Base-by-base conservation (phyloP, 2,329 filamentous ascomycete genomes). In the Claviceps spartinae region DNA sequence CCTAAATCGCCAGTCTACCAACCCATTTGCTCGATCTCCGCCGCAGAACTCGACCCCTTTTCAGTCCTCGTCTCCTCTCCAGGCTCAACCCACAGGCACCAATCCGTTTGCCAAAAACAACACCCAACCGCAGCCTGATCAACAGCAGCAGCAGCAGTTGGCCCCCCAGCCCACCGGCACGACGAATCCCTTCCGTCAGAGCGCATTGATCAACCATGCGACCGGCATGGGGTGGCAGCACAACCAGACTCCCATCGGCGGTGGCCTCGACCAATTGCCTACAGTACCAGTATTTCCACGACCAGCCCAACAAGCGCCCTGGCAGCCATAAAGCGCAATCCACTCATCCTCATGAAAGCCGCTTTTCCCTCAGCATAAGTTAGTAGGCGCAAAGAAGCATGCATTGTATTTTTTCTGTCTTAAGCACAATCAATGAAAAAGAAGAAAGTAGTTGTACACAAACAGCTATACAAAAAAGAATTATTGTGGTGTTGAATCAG, bases 181-280 rank as follows among this genome's bases (percentile, higher is more conserved):
- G 61, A 96, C 90, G 2, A 98, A 98, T 62, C 93, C 93, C 0
- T 97, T 97, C 76, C 80, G 93, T 16, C 89, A 97, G 63, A 88
- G 86, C 46, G 82, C 84, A 4, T 95, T 96, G 65, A 83, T 95
- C 50, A 93, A 95, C 63, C 89, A 95, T 62, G 76, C 82, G 56
- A 95, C 89, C 0, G 90, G 91, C 1, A 77, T 87, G 66, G 88
- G 88, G 1, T 97, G 93, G 88, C 90, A 96, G 65, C 78, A 84
- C 56, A 79, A 80, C 55, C 82, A 84, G 58, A 81, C 87, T 62
- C 79, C 85, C 8, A 91, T 93, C 4, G 86, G 95, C 57, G 88
- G 89, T 4, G 85, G 82, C 7, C 64, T 93, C 51, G 87, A 96
- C 63, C 81, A 86, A 57, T 62, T 97, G 44, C 78, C 83, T 37